Evolutionary conservation across 208 protist genomes (phyloP).

Genomic region (Phytomonas sp.): DNA sequence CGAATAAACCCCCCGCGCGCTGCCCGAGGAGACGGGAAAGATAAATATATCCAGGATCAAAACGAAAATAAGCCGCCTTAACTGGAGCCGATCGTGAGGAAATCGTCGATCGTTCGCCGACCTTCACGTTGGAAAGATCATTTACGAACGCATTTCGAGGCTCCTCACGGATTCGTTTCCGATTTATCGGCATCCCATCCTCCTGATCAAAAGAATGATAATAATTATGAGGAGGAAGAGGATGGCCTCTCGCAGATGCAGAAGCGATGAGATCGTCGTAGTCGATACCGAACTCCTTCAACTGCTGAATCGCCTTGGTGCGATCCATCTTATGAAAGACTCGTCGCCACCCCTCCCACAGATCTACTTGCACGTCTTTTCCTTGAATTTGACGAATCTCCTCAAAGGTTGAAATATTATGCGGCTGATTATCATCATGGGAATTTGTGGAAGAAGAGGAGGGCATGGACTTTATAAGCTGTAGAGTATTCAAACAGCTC

Average conservation of each 20-base stretch:
- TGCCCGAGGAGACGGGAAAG: constrained; percentile 28
- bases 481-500: constrained; percentile 83
- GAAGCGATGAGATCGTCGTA: constrained; percentile 46
- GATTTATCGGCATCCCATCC: not conserved
- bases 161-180: not conserved
- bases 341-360: constrained; percentile 35
- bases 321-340: constrained; percentile 47
- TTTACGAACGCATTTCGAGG: not conserved
- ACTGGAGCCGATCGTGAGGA: too few relatives aligned
- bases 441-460: not conserved
- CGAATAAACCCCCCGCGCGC: constrained; percentile 9
- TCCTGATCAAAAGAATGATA: not conserved
- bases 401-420: constrained; percentile 21
- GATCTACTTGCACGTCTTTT: constrained; percentile 38
- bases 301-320: constrained; percentile 42
- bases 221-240: not conserved
- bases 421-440: constrained; percentile 6
- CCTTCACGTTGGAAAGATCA: not conserved
- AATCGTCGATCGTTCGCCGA: not conserved
- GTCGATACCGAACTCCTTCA: constrained; percentile 58
- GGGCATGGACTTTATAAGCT: constrained; percentile 43
- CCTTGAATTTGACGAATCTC: constrained; percentile 50
- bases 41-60: constrained; percentile 69
- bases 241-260: constrained; percentile 17
- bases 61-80: constrained; percentile 22